These are phyloP conservation scores for Fistulinella cinereoalba DNA, from an alignment of 1,284 basidiomycete genomes.

Conservation along the genomic window DNA sequence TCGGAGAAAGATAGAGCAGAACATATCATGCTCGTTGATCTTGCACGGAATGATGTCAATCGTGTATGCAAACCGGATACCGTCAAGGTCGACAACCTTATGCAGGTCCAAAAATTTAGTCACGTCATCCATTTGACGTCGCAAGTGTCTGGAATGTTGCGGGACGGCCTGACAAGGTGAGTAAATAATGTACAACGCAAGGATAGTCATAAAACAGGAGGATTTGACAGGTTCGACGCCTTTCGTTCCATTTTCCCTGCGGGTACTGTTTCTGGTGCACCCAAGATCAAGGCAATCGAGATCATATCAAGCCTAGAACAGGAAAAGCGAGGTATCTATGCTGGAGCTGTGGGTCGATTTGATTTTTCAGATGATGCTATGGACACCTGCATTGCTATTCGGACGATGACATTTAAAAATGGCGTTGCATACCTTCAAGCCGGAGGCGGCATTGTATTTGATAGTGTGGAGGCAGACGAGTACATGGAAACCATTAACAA, in stretches of 20 bases:
- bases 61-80: conserved; percentile 94
- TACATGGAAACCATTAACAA: conserved; percentile 97
- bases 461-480: conserved; percentile 97
- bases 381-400: conserved; percentile 98
- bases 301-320: conserved; percentile 86
- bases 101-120: conserved; percentile 93
- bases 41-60: conserved; percentile 99
- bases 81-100: conserved; percentile 94
- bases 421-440: conserved; percentile 93
- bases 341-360: conserved; percentile 95
- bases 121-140: conserved; percentile 98
- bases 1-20: conserved; percentile 97
- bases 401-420: conserved; percentile 97
- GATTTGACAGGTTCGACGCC: conserved; percentile 80
- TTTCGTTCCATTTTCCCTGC: conserved; percentile 99
- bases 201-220: neutral
- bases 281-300: conserved; percentile 98
- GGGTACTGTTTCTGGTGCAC: conserved; percentile 98
- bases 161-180: conserved; percentile 82
- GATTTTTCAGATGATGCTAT: conserved; percentile 95
- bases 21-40: conserved; percentile 98
- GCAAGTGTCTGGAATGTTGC: conserved; percentile 86
- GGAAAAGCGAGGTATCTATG: conserved; percentile 93
- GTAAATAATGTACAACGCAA: neutral
- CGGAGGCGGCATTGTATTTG: conserved; percentile 96